phyloP scores from a whole-genome alignment of 306 rosid genomes.

The Psophocarpus tetragonolobus region DNA sequence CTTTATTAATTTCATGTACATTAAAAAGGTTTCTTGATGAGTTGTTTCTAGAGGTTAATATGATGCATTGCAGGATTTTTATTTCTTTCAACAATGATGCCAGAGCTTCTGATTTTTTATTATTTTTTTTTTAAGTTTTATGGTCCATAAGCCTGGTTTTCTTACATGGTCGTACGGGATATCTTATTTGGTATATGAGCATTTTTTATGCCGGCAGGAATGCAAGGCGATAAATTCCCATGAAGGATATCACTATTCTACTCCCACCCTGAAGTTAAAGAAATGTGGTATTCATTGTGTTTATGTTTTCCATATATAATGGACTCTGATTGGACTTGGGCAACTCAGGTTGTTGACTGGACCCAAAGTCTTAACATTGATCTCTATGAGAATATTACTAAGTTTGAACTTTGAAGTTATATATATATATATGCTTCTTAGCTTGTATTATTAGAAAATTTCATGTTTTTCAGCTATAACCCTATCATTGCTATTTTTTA shows the following conservation, averaged over 20 bases:
- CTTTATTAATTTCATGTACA: background rate
- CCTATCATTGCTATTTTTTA: background rate
- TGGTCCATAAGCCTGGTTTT: background rate
- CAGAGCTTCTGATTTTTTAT: background rate
- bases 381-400: conserved; percentile 8
- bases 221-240: background rate
- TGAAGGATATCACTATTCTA: background rate
- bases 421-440: background rate
- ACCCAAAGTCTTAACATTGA: background rate
- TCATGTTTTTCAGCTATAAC: conserved; percentile 10
- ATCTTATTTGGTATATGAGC: background rate
- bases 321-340: conserved; percentile 6
- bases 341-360: background rate
- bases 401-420: too few relatives aligned
- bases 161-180: conserved; percentile 14
- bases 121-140: background rate
- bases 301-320: conserved; percentile 5
- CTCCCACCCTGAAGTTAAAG: conserved; percentile 7
- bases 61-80: background rate
- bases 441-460: background rate
- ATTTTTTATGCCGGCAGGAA: conserved; percentile 5
- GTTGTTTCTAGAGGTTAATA: background rate
- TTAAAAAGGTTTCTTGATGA: conserved; percentile 12
- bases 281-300: background rate
- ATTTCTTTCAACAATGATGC: conserved; percentile 3